Conservation (phyloP, 768 basidiomycete species). For the Psilocybe sp. region DNA sequence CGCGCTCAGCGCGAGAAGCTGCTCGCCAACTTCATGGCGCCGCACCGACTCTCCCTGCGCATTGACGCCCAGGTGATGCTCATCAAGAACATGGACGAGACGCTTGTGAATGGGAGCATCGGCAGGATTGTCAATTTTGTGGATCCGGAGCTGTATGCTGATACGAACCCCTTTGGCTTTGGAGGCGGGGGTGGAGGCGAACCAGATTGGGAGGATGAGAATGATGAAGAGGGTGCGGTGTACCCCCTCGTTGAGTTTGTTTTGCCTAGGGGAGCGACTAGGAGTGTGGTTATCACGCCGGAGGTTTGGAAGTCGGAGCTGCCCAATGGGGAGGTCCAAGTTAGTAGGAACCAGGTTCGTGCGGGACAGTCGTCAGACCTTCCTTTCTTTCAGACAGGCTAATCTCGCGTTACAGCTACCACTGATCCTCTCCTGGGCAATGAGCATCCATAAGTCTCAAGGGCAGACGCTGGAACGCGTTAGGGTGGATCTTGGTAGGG, state of each 20-base stretch:
- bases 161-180: conserved; percentile 20
- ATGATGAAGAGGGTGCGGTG: conserved; percentile 16
- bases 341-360: conserved; percentile 73
- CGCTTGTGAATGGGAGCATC: conserved; percentile 92
- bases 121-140: conserved; percentile 79
- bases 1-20: conserved; percentile 65
- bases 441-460: conserved; percentile 98
- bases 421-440: conserved; percentile 91
- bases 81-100: conserved; percentile 90
- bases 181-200: too few species aligned
- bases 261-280: conserved; percentile 51
- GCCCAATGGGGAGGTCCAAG: conserved; percentile 83
- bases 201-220: conserved; percentile 22
- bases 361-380: not conserved
- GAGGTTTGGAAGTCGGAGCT: conserved; percentile 87
- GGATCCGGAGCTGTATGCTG: conserved; percentile 46
- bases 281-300: conserved; percentile 57
- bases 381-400: not conserved
- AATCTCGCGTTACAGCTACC: conserved; percentile 53
- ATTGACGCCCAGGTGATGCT: conserved; percentile 90
- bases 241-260: conserved; percentile 81
- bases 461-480: conserved; percentile 95
- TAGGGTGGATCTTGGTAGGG: conserved; percentile 87
- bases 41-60: conserved; percentile 63
- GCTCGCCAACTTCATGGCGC: conserved; percentile 91